Base-by-base conservation (phyloP, 495 filamentous ascomycete species). In the Aspergillus sparsus region DNA sequence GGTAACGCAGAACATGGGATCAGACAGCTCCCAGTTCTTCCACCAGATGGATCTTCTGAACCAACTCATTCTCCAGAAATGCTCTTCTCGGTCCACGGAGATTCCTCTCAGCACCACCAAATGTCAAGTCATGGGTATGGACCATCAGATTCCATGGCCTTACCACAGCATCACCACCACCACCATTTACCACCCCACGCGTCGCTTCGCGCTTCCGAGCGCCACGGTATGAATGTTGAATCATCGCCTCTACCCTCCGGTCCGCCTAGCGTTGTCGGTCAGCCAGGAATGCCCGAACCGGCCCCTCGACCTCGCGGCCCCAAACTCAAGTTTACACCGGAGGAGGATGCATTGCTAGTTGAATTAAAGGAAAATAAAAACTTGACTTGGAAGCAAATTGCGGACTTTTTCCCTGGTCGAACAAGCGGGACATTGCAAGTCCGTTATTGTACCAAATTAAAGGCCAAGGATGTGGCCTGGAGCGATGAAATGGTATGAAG, bases 321-420 rank as follows among this genome's bases (percentile, higher is more conserved):
- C 15, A 95, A 95, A 72, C 75, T 93, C 58, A 95, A 93, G 66
- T 96, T 96, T 66, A 95, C 91, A 1, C 85, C 89, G 44, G 91
- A 93, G 72, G 92, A 96, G 68, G 92, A 97, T 72, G 83, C 85
- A 51, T 76, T 93, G 51, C 76, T 97, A 41, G 85, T 96, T 16
- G 90, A 93, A 59, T 76, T 97, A 53, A 97, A 97, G 72, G 92
- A 97, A 74, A 90, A 92, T 61, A 93, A 92, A 70, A 89, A 88
- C 64, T 81, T 97, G 65, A 92, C 92, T 8, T 97, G 92, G 92
- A 95, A 94, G 69, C 92, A 97, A 80, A 96, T 97, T 64, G 89
- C 90, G 55, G 91, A 95, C 66, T 96, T 93, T 74, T 96, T 97
- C 65, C 92, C 92, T 7, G 92, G 92, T 10, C 79, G 92, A 50